These are phyloP conservation scores for Emericellopsis terricola DNA, from an alignment of 495 filamentous ascomycete genomes.

Conservation along the genomic window DNA sequence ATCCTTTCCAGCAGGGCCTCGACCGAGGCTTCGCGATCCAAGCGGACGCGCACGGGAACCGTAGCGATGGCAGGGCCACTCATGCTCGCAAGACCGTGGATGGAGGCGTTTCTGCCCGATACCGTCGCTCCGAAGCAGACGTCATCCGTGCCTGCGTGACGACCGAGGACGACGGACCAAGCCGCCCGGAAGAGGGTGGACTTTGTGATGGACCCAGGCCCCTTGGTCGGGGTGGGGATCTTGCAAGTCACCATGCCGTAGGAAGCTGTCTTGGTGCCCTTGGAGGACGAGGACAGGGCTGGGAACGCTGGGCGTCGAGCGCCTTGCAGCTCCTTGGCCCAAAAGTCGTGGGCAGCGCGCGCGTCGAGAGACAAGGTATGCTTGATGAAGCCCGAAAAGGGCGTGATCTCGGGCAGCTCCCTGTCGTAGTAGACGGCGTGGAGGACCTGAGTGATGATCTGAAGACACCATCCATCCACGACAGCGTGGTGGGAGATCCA, in stretches of 20 bases:
- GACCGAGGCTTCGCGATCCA: constrained; percentile 3
- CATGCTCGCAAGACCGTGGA: constrained; percentile 26
- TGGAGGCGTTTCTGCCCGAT: constrained; percentile 25
- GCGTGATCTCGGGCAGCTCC: neutral
- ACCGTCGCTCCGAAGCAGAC: constrained; percentile 29
- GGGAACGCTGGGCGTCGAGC: neutral
- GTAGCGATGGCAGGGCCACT: constrained; percentile 34
- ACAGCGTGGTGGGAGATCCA: neutral
- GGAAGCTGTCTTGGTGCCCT: neutral
- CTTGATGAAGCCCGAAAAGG: constrained; percentile 1
- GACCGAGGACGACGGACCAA: constrained; percentile 24
- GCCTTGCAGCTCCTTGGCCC: neutral
- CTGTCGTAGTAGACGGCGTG: neutral
- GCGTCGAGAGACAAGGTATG: neutral
- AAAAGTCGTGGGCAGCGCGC: neutral
- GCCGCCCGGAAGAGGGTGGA: constrained; percentile 26
- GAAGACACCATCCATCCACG: neutral
- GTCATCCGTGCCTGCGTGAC: constrained; percentile 17
- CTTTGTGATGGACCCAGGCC: constrained; percentile 16
- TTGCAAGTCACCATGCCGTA: neutral
- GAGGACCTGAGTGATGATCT: neutral
- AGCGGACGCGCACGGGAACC: no score
- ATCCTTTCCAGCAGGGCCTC: constrained; percentile 7
- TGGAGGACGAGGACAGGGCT: neutral
- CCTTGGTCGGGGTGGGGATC: neutral